Conservation (phyloP, 1,139 yeast genomes). For the Saccharomyces hybrid region DNA sequence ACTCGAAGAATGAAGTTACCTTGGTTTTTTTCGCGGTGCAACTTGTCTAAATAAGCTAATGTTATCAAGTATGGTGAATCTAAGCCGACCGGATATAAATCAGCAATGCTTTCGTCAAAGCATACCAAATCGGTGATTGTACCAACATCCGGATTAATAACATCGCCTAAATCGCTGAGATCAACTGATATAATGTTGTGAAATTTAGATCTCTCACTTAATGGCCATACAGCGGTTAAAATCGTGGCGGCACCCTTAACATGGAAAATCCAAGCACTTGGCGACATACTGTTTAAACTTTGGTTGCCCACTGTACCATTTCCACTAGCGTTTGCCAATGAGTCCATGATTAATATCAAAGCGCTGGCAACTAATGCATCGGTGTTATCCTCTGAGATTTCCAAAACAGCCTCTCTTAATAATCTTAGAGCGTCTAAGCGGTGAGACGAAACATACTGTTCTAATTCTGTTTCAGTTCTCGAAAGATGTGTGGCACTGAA, state of each 20-base stretch:
- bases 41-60: constrained; percentile 74
- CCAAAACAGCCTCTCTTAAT: constrained; percentile 75
- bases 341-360: constrained; percentile 79
- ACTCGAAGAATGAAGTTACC: constrained; percentile 80
- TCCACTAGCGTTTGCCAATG: constrained; percentile 65
- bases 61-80: constrained; percentile 82
- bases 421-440: constrained; percentile 78
- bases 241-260: constrained; percentile 96
- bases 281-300: constrained; percentile 45
- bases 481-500: constrained; percentile 88
- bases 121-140: constrained; percentile 59
- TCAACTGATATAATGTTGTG: constrained; percentile 74
- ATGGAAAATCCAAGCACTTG: constrained; percentile 94
- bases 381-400: constrained; percentile 75
- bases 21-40: constrained; percentile 73
- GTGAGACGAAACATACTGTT: constrained; percentile 78
- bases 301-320: background rate
- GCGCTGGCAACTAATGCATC: constrained; percentile 93
- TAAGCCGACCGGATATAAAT: constrained; percentile 75
- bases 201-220: constrained; percentile 68
- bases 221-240: constrained; percentile 88
- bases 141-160: constrained; percentile 42
- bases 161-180: constrained; percentile 70
- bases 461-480: constrained; percentile 66
- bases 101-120: constrained; percentile 78